Evolutionary conservation across 140 eudicot genomes (phyloP), one percentile per base, ranked within the genome.

Genomic region (Ambrosia hybrid): DNA sequence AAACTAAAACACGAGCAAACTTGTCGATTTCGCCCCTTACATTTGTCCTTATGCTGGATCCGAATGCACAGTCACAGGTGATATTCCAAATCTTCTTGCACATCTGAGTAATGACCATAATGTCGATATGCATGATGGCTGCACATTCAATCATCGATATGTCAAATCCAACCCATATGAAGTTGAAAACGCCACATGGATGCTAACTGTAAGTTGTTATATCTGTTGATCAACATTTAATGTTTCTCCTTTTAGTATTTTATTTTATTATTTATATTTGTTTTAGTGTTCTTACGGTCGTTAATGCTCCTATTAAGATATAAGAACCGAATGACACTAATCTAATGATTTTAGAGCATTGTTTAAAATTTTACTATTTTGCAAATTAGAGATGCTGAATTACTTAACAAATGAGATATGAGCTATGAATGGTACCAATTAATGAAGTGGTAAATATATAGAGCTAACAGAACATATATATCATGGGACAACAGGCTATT

Each of bases 181-280:
- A 82, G 85, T 77, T 60, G 85, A 77, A 73, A 82, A 82, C 10
- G 80, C 86, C 3, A 82, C 81, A 6, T 82, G 86, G 86, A 77
- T 78, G 86, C 59, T 82, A 73, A 82, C 83, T 36, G 79, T 81
- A 76, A 81, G 82, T 71, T 75, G 9, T 17, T 74, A 6, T 4
- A 67, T 41, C 10, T 68, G 13, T 53, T 10, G 11, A 62, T 14
- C 12, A 41, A 21, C 41, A 41, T 9, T n/a, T n/a, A n/a, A n/a
- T n/a, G n/a, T n/a, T n/a, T n/a, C n/a, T n/a, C n/a, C n/a, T n/a
- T n/a, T n/a, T n/a, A n/a, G n/a, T n/a, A n/a, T n/a, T n/a, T n/a
- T n/a, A n/a, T n/a, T n/a, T n/a, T n/a, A 57, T 57, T 41, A 4
- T 41, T 41, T 41, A 41, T 41, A 41, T 41, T 6, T 41, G 7